These are phyloP conservation scores for Chalciporus piperatus DNA, from an alignment of 768 basidiomycete species.

Conservation along the genomic window DNA sequence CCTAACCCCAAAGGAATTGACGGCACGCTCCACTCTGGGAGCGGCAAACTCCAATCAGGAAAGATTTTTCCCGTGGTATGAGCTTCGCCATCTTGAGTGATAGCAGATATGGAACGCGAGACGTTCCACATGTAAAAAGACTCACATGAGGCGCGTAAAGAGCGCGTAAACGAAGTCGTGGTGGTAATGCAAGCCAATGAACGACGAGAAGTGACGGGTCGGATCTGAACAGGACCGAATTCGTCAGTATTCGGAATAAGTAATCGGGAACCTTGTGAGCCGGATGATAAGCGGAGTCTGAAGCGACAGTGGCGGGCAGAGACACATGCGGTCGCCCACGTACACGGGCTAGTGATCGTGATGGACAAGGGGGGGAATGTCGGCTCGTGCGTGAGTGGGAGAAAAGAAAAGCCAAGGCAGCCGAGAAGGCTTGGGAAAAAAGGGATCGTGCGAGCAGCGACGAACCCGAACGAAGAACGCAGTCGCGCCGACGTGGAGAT, in stretches of 20 bases:
- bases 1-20: no score
- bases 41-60: no score
- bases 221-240: no score
- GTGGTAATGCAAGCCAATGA: background rate
- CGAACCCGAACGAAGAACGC: background rate
- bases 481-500: no score
- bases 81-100: background rate
- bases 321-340: no score
- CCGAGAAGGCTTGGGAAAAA: background rate
- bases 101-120: background rate
- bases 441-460: background rate
- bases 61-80: no score
- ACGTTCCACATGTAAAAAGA: background rate
- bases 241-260: no score
- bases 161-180: background rate
- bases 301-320: background rate
- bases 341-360: background rate
- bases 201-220: background rate
- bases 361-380: no score
- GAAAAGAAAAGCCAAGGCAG: background rate
- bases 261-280: no score
- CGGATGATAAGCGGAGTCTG: constrained; percentile 12
- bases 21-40: no score
- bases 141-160: constrained; percentile 10
- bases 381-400: background rate